Evolutionary conservation across 192 early-diverging fungal genomes (phyloP), one percentile per base, ranked within the genome.

Genomic region (Neocallimastix lanati): DNA sequence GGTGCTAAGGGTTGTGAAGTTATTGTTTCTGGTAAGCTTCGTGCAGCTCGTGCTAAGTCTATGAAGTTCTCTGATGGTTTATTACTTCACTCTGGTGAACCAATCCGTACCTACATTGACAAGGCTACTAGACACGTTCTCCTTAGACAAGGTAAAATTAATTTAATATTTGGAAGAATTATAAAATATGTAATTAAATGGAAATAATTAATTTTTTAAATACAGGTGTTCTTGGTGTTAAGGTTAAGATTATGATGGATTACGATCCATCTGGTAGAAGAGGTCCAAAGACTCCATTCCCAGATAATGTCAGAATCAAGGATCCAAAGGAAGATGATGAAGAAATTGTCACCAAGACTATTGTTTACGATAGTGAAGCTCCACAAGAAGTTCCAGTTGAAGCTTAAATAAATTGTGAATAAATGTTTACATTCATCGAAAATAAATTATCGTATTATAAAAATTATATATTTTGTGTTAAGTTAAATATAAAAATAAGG

Each of bases 41-140:
- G 97, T 88, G 97, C 93, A 86, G 96, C 96, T 81, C 97, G 97
- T 95, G 97, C 97, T 87, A 99, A 99, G 94, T 92, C 97, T 79
- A 97, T 98, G 97, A 99, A 99, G 93, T 99, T 99, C 89, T 90
- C 92, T 86, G 96, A 98, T 84, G 97, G 97, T 82, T 98, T 99
- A 93, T 97, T 99, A 96, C 81, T 98, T 87, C 96, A 98, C 94
- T 97, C 96, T 85, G 97, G 97, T 90, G 93, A 98, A 87, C 97
- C 97, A 86, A 93, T 95, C 85, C 87, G 90, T 85, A 94, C 96
- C 87, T 96, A 91, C 86, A 96, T 99, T 85, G 95, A 97, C 91
- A 88, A 90, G 77, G 96, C 97, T 78, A 93, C 95, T 81, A 94
- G 97, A 83, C 96, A 96, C 93, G 97, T 99, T 81, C 89, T 97